Base-by-base conservation (phyloP, 495 filamentous ascomycete genomes). In the Extremus antarcticus region DNA sequence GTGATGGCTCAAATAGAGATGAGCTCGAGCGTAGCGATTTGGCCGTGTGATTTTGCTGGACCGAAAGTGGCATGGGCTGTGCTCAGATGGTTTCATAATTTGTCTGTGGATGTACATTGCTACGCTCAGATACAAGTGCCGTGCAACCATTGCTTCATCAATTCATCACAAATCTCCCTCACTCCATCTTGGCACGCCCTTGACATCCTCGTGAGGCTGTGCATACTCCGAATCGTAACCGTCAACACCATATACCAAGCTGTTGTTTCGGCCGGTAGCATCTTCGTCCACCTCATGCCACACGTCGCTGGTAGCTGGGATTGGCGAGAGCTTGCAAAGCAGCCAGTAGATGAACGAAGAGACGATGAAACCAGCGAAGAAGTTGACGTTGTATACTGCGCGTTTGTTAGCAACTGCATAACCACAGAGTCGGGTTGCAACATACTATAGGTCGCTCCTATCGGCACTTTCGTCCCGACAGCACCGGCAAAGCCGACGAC, bases 401-500 rank as follows among this genome's bases (percentile, higher is more conserved):
- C 3, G 7, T 8, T 17, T 8, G 41, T 45, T 17, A 45, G 41
- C 41, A 40, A 40, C 9, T n/a, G n/a, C n/a, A 8, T n/a, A 45
- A n/a, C 7, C 15, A 45, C 8, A 45, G 4, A 45, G 20, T 45
- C 7, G n/a, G 41, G 41, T n/a, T 17, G 41, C n/a, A n/a, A 17
- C 41, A n/a, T 45, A 45, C 41, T 82, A 65, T 94, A 94, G 11
- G 80, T 80, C 0, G 90, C 90, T 3, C 87, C 89, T 21, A 84
- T 75, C 19, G 80, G 80, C 0, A 92, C 89, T 1, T 82, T 73
- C 3, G 70, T 69, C 1, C 87, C 87, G 21, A 95, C 81, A 0
- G 86, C 88, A 0, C 88, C 89, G 1, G 80, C 89, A 58, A 96
- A 95, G 0, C 90, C 90, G 21, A 95, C 88, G 43, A 96, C 85